Evolutionary conservation across 2,329 filamentous ascomycete genomes (phyloP), one percentile per base, ranked within the genome.

Genomic region (Pseudogymnoascus sp.): DNA sequence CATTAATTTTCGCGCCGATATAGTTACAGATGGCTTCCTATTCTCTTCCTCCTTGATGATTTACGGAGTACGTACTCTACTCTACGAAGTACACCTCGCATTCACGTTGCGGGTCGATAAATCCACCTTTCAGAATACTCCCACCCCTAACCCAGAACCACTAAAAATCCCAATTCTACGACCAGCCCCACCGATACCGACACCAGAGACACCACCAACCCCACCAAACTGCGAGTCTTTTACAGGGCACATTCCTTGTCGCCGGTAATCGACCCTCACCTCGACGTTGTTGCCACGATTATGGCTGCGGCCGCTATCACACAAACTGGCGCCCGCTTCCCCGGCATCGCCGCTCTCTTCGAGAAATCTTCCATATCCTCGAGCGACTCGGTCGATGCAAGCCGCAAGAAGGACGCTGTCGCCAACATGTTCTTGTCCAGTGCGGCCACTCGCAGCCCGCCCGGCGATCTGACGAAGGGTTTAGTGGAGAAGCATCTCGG

Each of bases 251-350:
- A 56, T 56, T 35, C 50, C 50, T 35, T 56, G 50, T 56, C 50
- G 50, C 28, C 5, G 50, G 28, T 33, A 56, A 56, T 56, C n/a
- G 50, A 56, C 50, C 50, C 50, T 56, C 46, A 28, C 11, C 28
- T 35, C 50, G 50, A 56, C 50, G 50, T 19, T 56, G 50, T 35
- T 56, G 28, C 50, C 50, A 56, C 50, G 50, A 56, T 56, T 56
- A 56, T 56, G 50, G 50, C 50, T 56, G 50, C 50, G 50, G 50
- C 50, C 50, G 50, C 50, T n/a, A 56, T 56, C 50, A 56, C 50
- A 56, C 28, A 33, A 56, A 35, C 50, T 33, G 50, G 50, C 50
- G 50, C 50, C 50, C 50, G 50, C n/a, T 56, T 56, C 50, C 50
- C 50, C 3, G 50, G 50, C 50, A 35, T 56, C 28, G 50, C 50